phyloP scores from a whole-genome alignment of 2,329 filamentous ascomycete species.

The Celoporthe dispersa region DNA sequence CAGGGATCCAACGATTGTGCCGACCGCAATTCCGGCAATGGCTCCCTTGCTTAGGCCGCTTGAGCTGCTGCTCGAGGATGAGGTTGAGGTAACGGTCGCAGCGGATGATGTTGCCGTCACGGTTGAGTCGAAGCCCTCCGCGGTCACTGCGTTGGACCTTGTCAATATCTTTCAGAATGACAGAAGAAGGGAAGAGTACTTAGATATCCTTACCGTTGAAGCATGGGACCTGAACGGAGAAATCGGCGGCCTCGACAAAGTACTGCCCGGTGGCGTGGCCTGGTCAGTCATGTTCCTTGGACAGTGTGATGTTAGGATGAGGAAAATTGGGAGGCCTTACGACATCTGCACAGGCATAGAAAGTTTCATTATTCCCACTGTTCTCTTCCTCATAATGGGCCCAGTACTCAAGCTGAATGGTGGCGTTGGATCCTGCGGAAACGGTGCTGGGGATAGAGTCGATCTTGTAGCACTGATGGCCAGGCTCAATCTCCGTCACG shows the following conservation, averaged over 20 bases:
- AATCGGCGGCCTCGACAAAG: slow-evolving; percentile 39
- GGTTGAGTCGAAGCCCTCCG: slow-evolving; percentile 37
- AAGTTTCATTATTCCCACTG: slow-evolving; percentile 40
- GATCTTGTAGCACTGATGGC: slow-evolving; percentile 51
- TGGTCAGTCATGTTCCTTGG: background rate
- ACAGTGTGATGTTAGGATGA: background rate
- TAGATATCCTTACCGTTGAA: slow-evolving; percentile 37
- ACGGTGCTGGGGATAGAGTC: slow-evolving; percentile 41
- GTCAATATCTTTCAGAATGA: background rate
- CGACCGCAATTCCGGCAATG: slow-evolving; percentile 44
- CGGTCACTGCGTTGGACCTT: slow-evolving; percentile 31
- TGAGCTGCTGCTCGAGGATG: slow-evolving; percentile 21
- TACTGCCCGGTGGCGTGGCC: slow-evolving; percentile 33
- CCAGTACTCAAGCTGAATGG: slow-evolving; percentile 53
- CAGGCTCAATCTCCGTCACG: slow-evolving; percentile 46
- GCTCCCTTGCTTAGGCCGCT: slow-evolving; percentile 40
- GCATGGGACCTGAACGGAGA: slow-evolving; percentile 40
- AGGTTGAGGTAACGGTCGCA: slow-evolving; percentile 26
- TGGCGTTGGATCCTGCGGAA: slow-evolving; percentile 50
- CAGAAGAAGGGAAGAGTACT: background rate
- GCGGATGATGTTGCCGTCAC: slow-evolving; percentile 30
- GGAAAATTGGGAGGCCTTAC: slow-evolving; percentile 33
- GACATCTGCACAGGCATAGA: slow-evolving; percentile 45
- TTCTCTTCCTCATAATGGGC: slow-evolving; percentile 47
- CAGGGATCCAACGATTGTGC: slow-evolving; percentile 39